Percentiles rank a stretch among this genome's conserved stretches.
These are phyloP conservation scores for Pilaira anomala DNA, from an alignment of 192 early-diverging fungal species.

Conservation along the genomic window DNA sequence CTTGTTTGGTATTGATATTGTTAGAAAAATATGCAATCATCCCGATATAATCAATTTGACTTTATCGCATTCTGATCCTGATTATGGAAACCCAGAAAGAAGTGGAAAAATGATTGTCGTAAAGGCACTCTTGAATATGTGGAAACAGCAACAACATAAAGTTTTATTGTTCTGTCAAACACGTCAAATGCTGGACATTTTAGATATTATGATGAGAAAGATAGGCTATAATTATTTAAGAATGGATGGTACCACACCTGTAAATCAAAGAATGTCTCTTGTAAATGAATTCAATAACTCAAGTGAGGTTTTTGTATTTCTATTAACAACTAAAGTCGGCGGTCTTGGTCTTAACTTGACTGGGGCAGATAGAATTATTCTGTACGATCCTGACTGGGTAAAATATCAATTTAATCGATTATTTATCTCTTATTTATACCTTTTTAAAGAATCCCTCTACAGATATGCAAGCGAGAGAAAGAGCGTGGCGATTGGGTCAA, in stretches of 20 bases:
- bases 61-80: conserved; percentile 36
- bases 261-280: conserved; percentile 77
- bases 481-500: conserved; percentile 94
- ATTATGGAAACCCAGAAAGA: conserved; percentile 59
- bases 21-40: conserved; percentile 97
- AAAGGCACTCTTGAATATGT: conserved; percentile 75
- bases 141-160: conserved; percentile 74
- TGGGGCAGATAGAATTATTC: conserved; percentile 88
- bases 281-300: conserved; percentile 84
- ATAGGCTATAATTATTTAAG: conserved; percentile 65
- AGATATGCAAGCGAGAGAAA: conserved; percentile 92
- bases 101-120: conserved; percentile 94
- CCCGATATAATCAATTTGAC: conserved; percentile 67
- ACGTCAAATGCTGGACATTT: conserved; percentile 91
- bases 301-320: conserved; percentile 74
- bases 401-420: neutral
- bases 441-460: conserved; percentile 87
- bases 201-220: conserved; percentile 70
- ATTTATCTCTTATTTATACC: neutral
- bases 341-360: conserved; percentile 95
- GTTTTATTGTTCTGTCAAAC: conserved; percentile 95
- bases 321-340: conserved; percentile 97
- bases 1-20: conserved; percentile 85
- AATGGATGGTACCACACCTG: conserved; percentile 96
- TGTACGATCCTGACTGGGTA: conserved; percentile 97